Conservation (phyloP, 495 filamentous ascomycete genomes). For the Neurospora tetrasperma region DNA sequence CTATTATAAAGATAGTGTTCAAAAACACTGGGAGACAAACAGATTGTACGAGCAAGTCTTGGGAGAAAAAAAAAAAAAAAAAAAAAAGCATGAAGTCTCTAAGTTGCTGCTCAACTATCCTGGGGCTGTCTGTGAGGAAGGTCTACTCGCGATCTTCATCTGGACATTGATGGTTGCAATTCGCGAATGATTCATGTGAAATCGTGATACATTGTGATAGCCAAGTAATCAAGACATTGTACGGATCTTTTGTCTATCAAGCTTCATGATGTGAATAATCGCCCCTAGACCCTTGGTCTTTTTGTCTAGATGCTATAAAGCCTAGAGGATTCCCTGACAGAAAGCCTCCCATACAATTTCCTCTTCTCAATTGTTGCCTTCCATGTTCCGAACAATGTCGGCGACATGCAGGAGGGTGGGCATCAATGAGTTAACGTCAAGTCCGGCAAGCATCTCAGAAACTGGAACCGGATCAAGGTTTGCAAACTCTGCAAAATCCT, state of each 20-base stretch:
- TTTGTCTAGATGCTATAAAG: not conserved
- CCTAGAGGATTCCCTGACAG: not conserved
- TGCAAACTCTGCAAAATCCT: not conserved
- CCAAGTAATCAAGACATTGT: not conserved
- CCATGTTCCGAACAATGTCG: not conserved
- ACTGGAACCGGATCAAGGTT: not conserved
- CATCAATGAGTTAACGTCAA: not conserved
- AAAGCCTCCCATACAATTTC: not conserved
- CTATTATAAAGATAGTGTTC: not conserved
- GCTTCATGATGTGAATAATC: not conserved
- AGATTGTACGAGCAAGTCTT: not conserved
- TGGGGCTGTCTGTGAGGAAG: not conserved
- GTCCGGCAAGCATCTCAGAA: not conserved
- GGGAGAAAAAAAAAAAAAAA: not conserved
- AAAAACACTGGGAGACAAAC: not conserved
- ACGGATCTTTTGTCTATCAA: not conserved
- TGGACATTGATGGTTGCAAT: not conserved
- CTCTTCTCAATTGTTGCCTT: not conserved
- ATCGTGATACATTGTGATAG: not conserved
- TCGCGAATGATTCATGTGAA: not conserved
- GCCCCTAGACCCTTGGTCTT: not conserved
- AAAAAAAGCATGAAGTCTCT: not conserved
- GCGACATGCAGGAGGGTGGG: not conserved
- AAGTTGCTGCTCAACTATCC: not conserved
- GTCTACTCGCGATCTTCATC: not conserved